phyloP scores from a whole-genome alignment of 75 land plant genomes.

The Azolla pinnata region DNA sequence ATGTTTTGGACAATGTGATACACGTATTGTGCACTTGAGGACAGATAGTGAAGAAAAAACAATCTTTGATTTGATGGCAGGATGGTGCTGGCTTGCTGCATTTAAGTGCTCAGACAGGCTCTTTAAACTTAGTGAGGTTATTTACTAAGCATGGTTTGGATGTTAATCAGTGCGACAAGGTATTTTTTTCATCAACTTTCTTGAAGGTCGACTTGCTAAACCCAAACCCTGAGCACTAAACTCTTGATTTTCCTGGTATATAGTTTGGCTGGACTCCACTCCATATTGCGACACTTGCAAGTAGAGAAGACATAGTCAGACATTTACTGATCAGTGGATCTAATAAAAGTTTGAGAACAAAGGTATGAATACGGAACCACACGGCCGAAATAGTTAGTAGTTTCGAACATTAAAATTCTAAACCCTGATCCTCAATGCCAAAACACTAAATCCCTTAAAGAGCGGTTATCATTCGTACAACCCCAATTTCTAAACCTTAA shows the following conservation, averaged over 20 bases:
- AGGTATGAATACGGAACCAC: no score
- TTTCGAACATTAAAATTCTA: no score
- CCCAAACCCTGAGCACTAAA: no score
- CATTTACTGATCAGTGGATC: conserved; percentile 70
- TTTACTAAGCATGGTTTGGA: conserved; percentile 59
- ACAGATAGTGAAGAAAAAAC: neutral
- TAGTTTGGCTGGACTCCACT: conserved; percentile 96
- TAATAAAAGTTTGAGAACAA: conserved; percentile 51
- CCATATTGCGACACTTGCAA: conserved; percentile 73
- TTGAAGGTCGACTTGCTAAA: neutral
- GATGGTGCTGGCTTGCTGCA: conserved; percentile 78
- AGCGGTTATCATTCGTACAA: no score
- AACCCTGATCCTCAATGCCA: no score
- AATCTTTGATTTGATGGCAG: conserved; percentile 18
- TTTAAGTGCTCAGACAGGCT: conserved; percentile 79
- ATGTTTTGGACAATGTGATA: neutral
- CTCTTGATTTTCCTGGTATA: conserved; percentile 2
- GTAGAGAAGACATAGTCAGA: conserved; percentile 57
- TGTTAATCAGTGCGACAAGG: conserved; percentile 68
- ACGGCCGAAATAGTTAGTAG: no score
- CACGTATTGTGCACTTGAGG: neutral
- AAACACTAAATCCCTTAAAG: no score
- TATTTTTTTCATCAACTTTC: conserved; percentile 15
- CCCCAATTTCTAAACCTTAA: no score
- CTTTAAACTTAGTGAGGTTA: conserved; percentile 54